Percentiles rank a stretch among this genome's conserved stretches.
Conservation (phyloP, 441 rosid species). For the Mallotus japonicus region DNA sequence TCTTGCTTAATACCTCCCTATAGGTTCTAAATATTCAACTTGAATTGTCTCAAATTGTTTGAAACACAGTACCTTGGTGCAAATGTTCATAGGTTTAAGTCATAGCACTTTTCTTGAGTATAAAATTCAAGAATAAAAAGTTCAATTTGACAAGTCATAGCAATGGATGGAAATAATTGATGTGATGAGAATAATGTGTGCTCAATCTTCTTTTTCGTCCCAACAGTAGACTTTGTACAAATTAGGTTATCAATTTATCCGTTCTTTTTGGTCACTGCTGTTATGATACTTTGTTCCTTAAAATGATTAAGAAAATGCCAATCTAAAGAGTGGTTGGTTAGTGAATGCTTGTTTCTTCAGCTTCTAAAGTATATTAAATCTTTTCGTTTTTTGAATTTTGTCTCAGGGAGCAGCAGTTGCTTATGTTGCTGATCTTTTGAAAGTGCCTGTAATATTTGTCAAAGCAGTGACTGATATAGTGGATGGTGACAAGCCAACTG, state of each 20-base stretch:
- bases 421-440: conserved; percentile 78
- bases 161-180: too few species aligned
- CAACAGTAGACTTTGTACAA: neutral
- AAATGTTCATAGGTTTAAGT: neutral
- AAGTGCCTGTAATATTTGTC: conserved; percentile 78
- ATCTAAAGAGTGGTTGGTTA: neutral
- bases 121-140: too few species aligned
- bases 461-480: conserved; percentile 87
- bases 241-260: neutral
- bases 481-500: conserved; percentile 84
- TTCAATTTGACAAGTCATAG: too few species aligned
- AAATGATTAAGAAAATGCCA: neutral
- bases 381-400: neutral
- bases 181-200: too few species aligned
- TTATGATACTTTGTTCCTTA: neutral
- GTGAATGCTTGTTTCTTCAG: neutral
- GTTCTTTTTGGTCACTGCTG: neutral
- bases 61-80: neutral
- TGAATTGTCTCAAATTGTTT: neutral
- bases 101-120: too few species aligned
- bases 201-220: too few species aligned
- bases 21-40: neutral
- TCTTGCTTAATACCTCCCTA: neutral
- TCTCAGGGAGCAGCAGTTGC: conserved; percentile 94
- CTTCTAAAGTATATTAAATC: conserved; percentile 2